Base-by-base conservation (phyloP, 768 basidiomycete species). In the Boletus sensibilis region DNA sequence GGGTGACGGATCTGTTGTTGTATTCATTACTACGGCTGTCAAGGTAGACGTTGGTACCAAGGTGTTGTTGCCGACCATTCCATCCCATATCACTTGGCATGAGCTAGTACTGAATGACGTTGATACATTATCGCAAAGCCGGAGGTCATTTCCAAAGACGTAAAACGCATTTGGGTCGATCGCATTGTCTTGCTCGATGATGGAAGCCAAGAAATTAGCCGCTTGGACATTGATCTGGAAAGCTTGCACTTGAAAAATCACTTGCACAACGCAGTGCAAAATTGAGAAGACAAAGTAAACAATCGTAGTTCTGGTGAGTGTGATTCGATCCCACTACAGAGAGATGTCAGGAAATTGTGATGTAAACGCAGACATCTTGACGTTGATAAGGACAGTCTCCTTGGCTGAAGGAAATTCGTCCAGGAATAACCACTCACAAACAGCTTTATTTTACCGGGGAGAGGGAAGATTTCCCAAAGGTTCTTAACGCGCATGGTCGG, bases 261-360 rank as follows among this genome's bases (percentile, higher is more conserved):
- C 76, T 70, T 91, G 90, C 56, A 89, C 68, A 53, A 79, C 61
- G 61, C 86, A 89, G 67, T 90, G 86, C 43, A 82, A 47, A 50
- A 87, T 54, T 21, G 89, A 85, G 68, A 90, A 87, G 42, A 77
- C 52, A 65, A 89, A 82, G 69, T 90, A 92, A 64, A 82, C 64
- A 57, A 78, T 74, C 20, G 89, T 86, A 51, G 87, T 75, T 37
- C 78, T 79, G 46, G 88, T 87, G 65, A 85, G 82, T 21, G 87
- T 85, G 63, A 90, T 75, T 53, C 87, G 81, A 54, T 82, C 77
- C 85, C 86, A 87, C 88, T 90, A 65, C 16, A 49, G 27, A 37
- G 42, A 52, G 6, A 10, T 14, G 33, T 48, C 31, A 37, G 21
- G 37, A 43, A 13, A 5, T 37, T 37, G 20, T 50, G 25, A 35